Base-by-base conservation (phyloP, 345 rosid genomes). In the Brassica napus region DNA sequence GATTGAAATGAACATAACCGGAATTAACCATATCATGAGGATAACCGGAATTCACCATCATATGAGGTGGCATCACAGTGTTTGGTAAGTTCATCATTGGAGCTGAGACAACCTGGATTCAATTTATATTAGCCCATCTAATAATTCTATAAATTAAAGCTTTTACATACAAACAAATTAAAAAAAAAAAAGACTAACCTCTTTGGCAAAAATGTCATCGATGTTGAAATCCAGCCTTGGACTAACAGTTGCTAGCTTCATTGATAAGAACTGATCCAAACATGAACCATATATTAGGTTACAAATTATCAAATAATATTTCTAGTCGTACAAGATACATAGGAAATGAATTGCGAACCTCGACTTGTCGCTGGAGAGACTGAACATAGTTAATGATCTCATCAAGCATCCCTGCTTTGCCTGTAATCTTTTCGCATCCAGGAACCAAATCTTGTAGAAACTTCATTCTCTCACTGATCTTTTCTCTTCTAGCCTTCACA, bases 341-440 rank as follows among this genome's bases (percentile, higher is more conserved):
- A 23, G 16, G 28, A 18, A 49, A 11, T 35, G 30, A 71, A 39
- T 5, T 23, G 93, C 99, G 55, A 81, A 95, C 99, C 99, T 95
- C 98, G 78, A 95, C 97, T 77, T 95, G 99, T 69, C 98, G 85
- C 73, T 93, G 98, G 65, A 95, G 90, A 69, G 99, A 95, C 69
- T 95, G 99, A 16, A 93, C 99, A 69, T 95, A 95, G 87, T 95
- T 95, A 77, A 95, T 95, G 78, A 93, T 93, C 87, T 95, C 99
- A 87, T 95, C 99, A 26, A 95, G 90, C 99, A 95, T 95, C 74
- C 91, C 97, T 62, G 98, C 98, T 89, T 95, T 95, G 81, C 99
- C 98, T 2, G 97, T 95, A 58, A 95, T 92, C 96, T 95, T 95
- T 83, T 83, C 87, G 78, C 99, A 95, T 73, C 99, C 99, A 39